These are phyloP conservation scores for Gloeopeniophorella convolvens DNA, from an alignment of 768 basidiomycete species.

Conservation along the genomic window DNA sequence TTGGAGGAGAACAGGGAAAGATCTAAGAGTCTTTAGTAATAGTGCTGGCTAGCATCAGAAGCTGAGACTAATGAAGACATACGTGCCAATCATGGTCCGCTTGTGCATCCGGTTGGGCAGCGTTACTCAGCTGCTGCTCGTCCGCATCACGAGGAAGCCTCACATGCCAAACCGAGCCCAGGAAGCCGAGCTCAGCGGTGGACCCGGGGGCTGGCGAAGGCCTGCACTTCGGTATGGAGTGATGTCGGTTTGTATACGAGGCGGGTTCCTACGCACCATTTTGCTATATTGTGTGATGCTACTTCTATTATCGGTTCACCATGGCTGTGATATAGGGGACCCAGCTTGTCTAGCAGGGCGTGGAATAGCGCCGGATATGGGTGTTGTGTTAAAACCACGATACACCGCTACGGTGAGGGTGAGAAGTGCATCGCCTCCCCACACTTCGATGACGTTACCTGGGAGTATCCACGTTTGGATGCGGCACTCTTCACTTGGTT, in stretches of 20 bases:
- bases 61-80: neutral
- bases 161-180: conserved; percentile 68
- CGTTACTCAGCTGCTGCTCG: conserved; percentile 64
- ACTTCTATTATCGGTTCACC: conserved; percentile 79
- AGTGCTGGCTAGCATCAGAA: neutral
- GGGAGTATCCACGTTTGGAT: conserved; percentile 74
- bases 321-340: conserved; percentile 65
- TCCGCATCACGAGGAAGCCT: conserved; percentile 64
- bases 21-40: conserved; percentile 37
- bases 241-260: neutral
- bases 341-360: conserved; percentile 61
- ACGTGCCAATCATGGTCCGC: conserved; percentile 19
- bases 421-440: conserved; percentile 5
- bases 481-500: conserved; percentile 57
- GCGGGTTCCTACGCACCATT: conserved; percentile 50
- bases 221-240: conserved; percentile 53
- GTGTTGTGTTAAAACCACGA: conserved; percentile 76
- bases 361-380: conserved; percentile 78
- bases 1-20: conserved; percentile 54
- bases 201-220: conserved; percentile 62
- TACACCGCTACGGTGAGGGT: conserved; percentile 47
- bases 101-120: conserved; percentile 25
- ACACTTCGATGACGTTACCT: conserved; percentile 37
- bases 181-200: conserved; percentile 73
- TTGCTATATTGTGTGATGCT: conserved; percentile 78